phyloP scores from a whole-genome alignment of 257 asterid genomes.

The Echium plantagineum region DNA sequence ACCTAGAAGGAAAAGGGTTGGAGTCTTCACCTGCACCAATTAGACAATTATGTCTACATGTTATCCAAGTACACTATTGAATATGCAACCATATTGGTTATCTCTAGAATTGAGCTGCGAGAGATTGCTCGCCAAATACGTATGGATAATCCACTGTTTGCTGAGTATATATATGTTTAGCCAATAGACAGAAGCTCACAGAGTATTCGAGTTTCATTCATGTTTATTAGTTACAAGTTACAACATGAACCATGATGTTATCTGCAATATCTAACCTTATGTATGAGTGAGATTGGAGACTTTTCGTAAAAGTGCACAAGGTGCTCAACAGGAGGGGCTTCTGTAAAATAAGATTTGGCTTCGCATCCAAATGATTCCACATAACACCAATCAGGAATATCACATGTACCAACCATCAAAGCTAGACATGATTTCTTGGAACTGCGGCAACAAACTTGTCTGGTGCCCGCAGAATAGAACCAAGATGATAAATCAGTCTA shows the following conservation, averaged over 20 bases:
- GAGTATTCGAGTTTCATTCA: not conserved
- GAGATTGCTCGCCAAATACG: not conserved
- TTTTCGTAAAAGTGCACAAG: constrained; percentile 48
- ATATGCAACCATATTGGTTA: too few relatives aligned
- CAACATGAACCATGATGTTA: too few relatives aligned
- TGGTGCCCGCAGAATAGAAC: constrained; percentile 47
- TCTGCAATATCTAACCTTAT: constrained; percentile 38
- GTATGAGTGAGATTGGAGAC: constrained; percentile 73
- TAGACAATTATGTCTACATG: not conserved
- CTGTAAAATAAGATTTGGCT: constrained; percentile 48
- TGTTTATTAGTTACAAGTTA: not conserved
- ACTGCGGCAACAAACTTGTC: constrained; percentile 76
- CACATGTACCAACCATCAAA: constrained; percentile 85
- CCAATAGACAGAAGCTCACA: not conserved
- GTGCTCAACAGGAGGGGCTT: constrained; percentile 73
- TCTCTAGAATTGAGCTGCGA: too few relatives aligned
- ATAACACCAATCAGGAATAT: constrained; percentile 90
- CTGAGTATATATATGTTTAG: not conserved
- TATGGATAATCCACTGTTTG: not conserved
- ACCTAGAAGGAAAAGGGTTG: constrained; percentile 65
- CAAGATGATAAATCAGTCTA: not conserved
- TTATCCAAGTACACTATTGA: too few relatives aligned
- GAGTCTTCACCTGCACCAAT: constrained; percentile 72
- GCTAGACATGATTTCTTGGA: constrained; percentile 79
- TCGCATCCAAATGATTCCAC: constrained; percentile 54